Evolutionary conservation across 2,329 filamentous ascomycete species (phyloP).

Genomic region (Thelonectria olida): DNA sequence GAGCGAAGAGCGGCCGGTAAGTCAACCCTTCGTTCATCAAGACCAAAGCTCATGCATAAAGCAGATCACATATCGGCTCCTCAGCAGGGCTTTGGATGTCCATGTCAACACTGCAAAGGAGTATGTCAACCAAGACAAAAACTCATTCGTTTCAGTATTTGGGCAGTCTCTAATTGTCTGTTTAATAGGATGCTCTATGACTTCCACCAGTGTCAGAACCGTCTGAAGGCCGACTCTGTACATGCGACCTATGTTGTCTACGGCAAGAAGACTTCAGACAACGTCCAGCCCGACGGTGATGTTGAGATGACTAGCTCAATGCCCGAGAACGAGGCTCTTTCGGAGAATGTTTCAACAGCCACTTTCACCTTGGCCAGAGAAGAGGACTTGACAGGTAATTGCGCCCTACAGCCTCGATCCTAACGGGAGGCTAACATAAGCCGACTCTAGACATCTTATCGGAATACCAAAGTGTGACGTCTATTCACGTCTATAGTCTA

Average conservation of each 20-base stretch:
- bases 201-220: slow-evolving; percentile 84
- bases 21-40: slow-evolving; percentile 36
- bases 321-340: slow-evolving; percentile 56
- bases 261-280: slow-evolving; percentile 65
- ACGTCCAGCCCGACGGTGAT: slow-evolving; percentile 63
- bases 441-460: slow-evolving; percentile 67
- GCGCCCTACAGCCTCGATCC: background rate
- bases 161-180: slow-evolving; percentile 26
- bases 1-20: slow-evolving; percentile 77
- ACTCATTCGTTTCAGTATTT: background rate
- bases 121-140: slow-evolving; percentile 57
- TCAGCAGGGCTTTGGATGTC: slow-evolving; percentile 84
- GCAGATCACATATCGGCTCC: slow-evolving; percentile 85
- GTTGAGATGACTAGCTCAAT: slow-evolving; percentile 76
- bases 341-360: slow-evolving; percentile 62
- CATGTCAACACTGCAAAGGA: slow-evolving; percentile 91
- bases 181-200: slow-evolving; percentile 84
- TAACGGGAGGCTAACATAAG: slow-evolving; percentile 24
- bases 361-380: slow-evolving; percentile 76
- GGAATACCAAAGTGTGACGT: slow-evolving; percentile 76
- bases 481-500: slow-evolving; percentile 89
- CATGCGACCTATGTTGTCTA: slow-evolving; percentile 92
- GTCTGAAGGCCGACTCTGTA: slow-evolving; percentile 78
- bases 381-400: slow-evolving; percentile 73
- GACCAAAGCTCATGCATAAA: slow-evolving; percentile 9